Evolutionary conservation across 805 yeast genomes (phyloP).

Genomic region (Candida wancherniae): DNA sequence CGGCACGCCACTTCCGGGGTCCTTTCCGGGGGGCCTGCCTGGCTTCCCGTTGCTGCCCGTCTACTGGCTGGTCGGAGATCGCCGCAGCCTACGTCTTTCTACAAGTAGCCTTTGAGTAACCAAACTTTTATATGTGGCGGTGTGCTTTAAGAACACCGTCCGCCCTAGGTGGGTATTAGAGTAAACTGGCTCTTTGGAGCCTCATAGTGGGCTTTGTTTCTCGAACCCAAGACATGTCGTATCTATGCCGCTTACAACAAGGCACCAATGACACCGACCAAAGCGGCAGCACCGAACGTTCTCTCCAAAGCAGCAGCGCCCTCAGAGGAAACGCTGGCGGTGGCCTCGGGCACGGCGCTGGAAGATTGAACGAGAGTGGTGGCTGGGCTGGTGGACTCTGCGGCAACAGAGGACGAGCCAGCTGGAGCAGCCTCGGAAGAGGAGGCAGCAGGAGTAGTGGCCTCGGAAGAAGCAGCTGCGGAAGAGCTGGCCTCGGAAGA

Average conservation of each 20-base stretch:
- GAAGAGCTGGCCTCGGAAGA: conserved; percentile 7
- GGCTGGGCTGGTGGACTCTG: not conserved
- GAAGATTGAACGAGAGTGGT: not conserved
- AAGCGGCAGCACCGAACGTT: conserved; percentile 35
- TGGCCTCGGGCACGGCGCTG: conserved; percentile 3
- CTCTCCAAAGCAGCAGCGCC: conserved; percentile 23
- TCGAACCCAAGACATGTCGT: not conserved
- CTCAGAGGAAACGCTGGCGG: conserved; percentile 25
- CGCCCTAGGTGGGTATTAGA: too few relatives aligned
- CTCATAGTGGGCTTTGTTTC: too few relatives aligned
- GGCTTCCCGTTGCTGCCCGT: too few relatives aligned
- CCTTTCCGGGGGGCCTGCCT: too few relatives aligned
- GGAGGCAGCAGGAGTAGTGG: conserved; percentile 23
- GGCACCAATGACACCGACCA: conserved; percentile 39
- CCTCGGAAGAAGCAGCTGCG: conserved; percentile 9
- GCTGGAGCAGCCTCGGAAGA: conserved; percentile 6
- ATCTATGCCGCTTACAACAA: conserved; percentile 13
- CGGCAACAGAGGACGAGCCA: conserved; percentile 6
- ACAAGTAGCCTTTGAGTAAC: too few relatives aligned
- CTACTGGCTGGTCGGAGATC: too few relatives aligned
- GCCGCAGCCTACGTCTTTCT: too few relatives aligned
- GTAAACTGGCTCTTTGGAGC: too few relatives aligned
- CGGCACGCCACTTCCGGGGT: too few relatives aligned
- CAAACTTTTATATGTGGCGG: too few relatives aligned
- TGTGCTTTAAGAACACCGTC: too few relatives aligned